These are phyloP conservation scores for Claviceps paspali DNA, from an alignment of 2,329 filamentous ascomycete species.

Conservation along the genomic window DNA sequence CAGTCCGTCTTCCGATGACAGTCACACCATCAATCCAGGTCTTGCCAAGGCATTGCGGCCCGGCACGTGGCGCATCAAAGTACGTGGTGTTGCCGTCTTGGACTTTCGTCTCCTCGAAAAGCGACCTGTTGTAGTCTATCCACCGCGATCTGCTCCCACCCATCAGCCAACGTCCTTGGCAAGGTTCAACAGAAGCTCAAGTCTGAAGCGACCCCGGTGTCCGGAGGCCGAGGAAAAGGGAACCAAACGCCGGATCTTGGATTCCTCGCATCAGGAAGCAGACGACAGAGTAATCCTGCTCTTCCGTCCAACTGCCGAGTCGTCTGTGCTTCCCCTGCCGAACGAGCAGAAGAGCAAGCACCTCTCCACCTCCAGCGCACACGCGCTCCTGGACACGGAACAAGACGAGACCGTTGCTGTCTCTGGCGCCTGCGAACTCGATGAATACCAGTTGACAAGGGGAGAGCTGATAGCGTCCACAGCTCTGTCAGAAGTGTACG, in stretches of 20 bases:
- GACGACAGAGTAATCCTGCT: slow-evolving; percentile 42
- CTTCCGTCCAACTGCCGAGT: slow-evolving; percentile 31
- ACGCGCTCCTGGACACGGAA: slow-evolving; percentile 36
- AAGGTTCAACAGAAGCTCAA: slow-evolving; percentile 23
- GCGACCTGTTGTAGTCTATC: slow-evolving; percentile 27
- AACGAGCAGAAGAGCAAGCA: slow-evolving; percentile 31
- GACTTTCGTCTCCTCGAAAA: slow-evolving; percentile 45
- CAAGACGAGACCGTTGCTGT: slow-evolving; percentile 33
- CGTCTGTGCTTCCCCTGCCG: slow-evolving; percentile 36
- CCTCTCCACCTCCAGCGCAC: slow-evolving; percentile 28
- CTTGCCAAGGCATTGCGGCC: slow-evolving; percentile 32
- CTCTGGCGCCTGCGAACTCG: slow-evolving; percentile 33
- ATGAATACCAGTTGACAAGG: slow-evolving; percentile 40
- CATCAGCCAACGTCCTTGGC: slow-evolving; percentile 17
- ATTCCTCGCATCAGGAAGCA: slow-evolving; percentile 13
- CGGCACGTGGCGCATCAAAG: slow-evolving; percentile 41
- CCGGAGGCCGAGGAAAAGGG: slow-evolving; percentile 28
- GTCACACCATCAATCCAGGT: slow-evolving; percentile 28
- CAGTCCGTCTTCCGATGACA: slow-evolving; percentile 25
- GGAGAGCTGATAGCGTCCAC: slow-evolving; percentile 40
- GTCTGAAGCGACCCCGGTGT: slow-evolving; percentile 34
- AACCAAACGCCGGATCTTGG: slow-evolving; percentile 27
- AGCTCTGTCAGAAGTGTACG: slow-evolving; percentile 39
- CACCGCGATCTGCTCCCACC: slow-evolving; percentile 15
- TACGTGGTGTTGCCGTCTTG: slow-evolving; percentile 32